Evolutionary conservation across 768 basidiomycete species (phyloP), one percentile per base, ranked within the genome.

Genomic region (Tulasnella sp.): DNA sequence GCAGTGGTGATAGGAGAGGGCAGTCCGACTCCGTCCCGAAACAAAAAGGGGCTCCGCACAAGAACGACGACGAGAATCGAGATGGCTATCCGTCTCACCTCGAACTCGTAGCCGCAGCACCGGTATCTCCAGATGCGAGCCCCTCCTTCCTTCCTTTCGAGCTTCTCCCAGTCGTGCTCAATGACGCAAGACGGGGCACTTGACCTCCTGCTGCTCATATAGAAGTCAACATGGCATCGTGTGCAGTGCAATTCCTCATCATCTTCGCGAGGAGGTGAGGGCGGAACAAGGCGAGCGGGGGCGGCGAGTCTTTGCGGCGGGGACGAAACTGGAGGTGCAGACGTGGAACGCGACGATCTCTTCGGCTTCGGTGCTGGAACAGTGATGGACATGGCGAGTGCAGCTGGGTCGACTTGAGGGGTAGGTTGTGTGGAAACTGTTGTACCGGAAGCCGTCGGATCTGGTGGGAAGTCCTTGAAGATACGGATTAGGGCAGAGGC

Each of bases 41-140:
- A 48, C 46, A 48, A 48, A 48, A 48, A 22, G 19, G 46, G 34
- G 34, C 34, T 38, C 34, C 34, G 7, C 34, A 38, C 34, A 15
- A 38, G 15, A 38, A 38, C 15, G 34, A 38, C 5, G 34, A 5
- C 34, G 34, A 38, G 34, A 43, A 15, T 38, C 7, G 15, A 38
- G 34, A 38, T 38, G 15, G 34, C 34, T 5, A 38, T 38, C 15
- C 34, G 34, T 38, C 57, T 49, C 57, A 59, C 57, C 57, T 19
- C 38, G 46, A 59, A 59, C 29, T 48, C 29, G 41, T 59, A 59
- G 31, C 38, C 49, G 38, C 57, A 59, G 57, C 57, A 59, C 27
- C 49, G 29, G 38, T 59, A 59, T 34, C 49, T 42, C 57, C 57
- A 59, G 45, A 48, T 42, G 31, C 46, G 31, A 3, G 45, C 34